Conservation (phyloP, 2,329 filamentous ascomycete genomes). For the Trichoderma sp. region DNA sequence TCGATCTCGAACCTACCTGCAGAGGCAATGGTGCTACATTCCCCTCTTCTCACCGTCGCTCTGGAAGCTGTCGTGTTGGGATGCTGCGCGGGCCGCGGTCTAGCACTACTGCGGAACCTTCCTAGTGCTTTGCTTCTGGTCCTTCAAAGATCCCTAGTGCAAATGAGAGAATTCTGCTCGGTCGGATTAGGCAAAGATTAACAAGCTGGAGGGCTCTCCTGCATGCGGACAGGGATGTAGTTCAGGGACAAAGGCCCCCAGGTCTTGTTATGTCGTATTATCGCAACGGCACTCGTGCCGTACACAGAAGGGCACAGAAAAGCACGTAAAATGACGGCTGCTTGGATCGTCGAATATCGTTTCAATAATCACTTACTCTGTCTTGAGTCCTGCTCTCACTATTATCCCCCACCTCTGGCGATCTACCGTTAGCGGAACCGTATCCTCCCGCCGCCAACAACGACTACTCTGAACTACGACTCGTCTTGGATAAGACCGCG, state of each 20-base stretch:
- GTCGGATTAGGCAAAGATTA: background rate
- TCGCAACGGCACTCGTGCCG: background rate
- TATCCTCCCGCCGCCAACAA: background rate
- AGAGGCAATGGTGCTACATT: background rate
- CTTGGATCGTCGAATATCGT: background rate
- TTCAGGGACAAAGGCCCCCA: background rate
- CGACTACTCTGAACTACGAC: background rate
- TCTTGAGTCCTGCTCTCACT: background rate
- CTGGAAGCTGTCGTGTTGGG: background rate
- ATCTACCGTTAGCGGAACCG: background rate
- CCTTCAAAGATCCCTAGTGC: background rate
- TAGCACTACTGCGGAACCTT: background rate
- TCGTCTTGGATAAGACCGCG: background rate
- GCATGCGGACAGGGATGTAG: slow-evolving; percentile 1
- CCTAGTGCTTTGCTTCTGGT: background rate
- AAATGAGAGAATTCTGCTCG: background rate
- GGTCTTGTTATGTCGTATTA: background rate
- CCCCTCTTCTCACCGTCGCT: background rate
- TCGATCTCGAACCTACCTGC: background rate
- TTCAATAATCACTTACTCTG: background rate
- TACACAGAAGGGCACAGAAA: background rate
- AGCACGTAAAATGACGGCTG: background rate
- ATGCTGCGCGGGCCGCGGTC: background rate
- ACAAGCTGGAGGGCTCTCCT: background rate
- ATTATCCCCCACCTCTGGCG: background rate